These are phyloP conservation scores for Fusarium sp. DNA, from an alignment of 2,329 filamentous ascomycete genomes.

Conservation along the genomic window DNA sequence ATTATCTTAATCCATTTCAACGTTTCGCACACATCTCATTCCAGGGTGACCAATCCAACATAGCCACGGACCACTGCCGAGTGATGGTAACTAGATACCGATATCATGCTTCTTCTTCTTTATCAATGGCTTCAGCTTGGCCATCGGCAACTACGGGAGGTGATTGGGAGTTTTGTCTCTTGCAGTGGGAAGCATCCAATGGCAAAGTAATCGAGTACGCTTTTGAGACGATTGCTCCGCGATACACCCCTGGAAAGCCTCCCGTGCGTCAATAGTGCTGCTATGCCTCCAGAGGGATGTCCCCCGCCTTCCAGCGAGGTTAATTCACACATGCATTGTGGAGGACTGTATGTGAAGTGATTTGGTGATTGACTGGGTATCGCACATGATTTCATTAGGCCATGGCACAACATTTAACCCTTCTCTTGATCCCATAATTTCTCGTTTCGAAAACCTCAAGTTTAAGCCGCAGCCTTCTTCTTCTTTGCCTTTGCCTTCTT, in stretches of 20 bases:
- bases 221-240: not conserved
- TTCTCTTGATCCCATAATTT: not conserved
- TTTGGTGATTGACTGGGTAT: constrained; percentile 11
- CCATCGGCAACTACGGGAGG: not conserved
- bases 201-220: not conserved
- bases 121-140: not conserved
- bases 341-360: not conserved
- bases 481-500: constrained; percentile 80
- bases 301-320: not conserved
- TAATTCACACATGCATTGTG: constrained; percentile 5
- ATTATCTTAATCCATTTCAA: not conserved
- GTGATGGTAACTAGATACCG: not conserved
- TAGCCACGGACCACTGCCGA: not conserved
- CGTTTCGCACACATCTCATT: not conserved
- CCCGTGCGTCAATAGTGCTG: not conserved
- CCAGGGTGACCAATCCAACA: too few species aligned
- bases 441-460: not conserved
- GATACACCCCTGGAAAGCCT: not conserved
- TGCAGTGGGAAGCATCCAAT: not conserved
- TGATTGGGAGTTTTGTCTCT: not conserved
- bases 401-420: constrained; percentile 16
- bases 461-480: constrained; percentile 59
- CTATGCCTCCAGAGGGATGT: not conserved
- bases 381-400: constrained; percentile 33
- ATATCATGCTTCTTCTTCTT: not conserved